phyloP scores from a whole-genome alignment of 257 asterid species.

The Scutellaria minor region DNA sequence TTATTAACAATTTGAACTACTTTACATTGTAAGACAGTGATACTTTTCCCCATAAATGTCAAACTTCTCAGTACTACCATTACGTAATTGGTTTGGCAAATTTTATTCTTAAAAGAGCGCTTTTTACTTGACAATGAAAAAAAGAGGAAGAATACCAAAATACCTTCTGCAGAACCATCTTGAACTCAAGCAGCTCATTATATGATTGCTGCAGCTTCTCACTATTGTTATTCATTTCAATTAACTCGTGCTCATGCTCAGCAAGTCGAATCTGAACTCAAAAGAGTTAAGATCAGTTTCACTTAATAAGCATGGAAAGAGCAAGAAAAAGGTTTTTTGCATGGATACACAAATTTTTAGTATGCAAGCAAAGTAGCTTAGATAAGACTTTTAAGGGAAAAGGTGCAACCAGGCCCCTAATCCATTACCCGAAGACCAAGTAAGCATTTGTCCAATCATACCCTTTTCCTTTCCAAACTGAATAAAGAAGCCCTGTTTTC shows the following conservation, averaged over 20 bases:
- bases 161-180: constrained; percentile 98
- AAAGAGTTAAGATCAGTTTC: constrained; percentile 17
- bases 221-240: constrained; percentile 88
- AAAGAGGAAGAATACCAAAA: constrained; percentile 27
- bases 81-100: neutral
- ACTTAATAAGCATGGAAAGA: constrained; percentile 21
- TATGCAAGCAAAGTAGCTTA: constrained; percentile 20
- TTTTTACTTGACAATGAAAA: constrained; percentile 13
- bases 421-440: too few relatives aligned
- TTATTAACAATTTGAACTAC: constrained; percentile 1
- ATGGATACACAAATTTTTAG: neutral
- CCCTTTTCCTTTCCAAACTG: too few relatives aligned
- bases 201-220: constrained; percentile 88
- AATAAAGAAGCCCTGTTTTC: too few relatives aligned
- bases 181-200: constrained; percentile 97
- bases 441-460: too few relatives aligned
- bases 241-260: constrained; percentile 93
- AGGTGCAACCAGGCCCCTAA: too few relatives aligned
- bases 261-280: constrained; percentile 61
- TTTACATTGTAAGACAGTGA: neutral
- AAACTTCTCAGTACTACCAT: neutral
- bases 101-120: constrained; percentile 16
- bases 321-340: constrained; percentile 8
- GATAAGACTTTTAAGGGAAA: neutral
- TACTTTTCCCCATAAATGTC: neutral